Conservation (phyloP, 2,329 filamentous ascomycete genomes). For the Didymella glomerata region DNA sequence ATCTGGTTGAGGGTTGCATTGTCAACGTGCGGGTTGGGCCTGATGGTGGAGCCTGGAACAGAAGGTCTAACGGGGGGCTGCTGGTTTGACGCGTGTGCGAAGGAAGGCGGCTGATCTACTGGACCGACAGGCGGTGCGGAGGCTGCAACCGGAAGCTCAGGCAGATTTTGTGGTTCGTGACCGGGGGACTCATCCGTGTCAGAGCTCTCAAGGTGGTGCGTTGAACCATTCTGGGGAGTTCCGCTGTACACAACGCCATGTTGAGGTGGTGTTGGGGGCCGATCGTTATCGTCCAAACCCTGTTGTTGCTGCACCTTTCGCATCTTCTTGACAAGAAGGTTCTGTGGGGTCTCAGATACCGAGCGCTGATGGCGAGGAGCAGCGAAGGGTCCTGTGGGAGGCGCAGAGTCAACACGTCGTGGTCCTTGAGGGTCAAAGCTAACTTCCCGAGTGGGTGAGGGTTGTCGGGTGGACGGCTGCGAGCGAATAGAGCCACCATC, state of each 20-base stretch:
- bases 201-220: constrained; percentile 39
- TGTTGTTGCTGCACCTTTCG: constrained; percentile 50
- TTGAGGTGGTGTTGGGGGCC: constrained; percentile 53
- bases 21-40: constrained; percentile 85
- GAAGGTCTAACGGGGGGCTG: constrained; percentile 74
- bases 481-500: constrained; percentile 54
- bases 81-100: constrained; percentile 77
- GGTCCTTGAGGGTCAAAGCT: constrained; percentile 41
- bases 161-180: constrained; percentile 41
- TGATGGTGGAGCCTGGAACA: constrained; percentile 74
- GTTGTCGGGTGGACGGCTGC: constrained; percentile 55
- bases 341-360: constrained; percentile 57
- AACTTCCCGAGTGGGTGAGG: constrained; percentile 51
- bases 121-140: constrained; percentile 69
- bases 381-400: constrained; percentile 38
- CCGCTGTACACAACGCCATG: constrained; percentile 43
- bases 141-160: constrained; percentile 47
- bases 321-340: constrained; percentile 52
- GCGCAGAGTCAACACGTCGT: constrained; percentile 56
- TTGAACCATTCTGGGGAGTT: constrained; percentile 28
- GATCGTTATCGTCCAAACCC: constrained; percentile 39
- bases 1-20: constrained; percentile 82
- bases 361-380: constrained; percentile 57
- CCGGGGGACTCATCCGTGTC: constrained; percentile 43
- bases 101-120: constrained; percentile 79